Evolutionary conservation across 2,329 filamentous ascomycete genomes (phyloP).

Genomic region (Aureobasidium mangrovei): DNA sequence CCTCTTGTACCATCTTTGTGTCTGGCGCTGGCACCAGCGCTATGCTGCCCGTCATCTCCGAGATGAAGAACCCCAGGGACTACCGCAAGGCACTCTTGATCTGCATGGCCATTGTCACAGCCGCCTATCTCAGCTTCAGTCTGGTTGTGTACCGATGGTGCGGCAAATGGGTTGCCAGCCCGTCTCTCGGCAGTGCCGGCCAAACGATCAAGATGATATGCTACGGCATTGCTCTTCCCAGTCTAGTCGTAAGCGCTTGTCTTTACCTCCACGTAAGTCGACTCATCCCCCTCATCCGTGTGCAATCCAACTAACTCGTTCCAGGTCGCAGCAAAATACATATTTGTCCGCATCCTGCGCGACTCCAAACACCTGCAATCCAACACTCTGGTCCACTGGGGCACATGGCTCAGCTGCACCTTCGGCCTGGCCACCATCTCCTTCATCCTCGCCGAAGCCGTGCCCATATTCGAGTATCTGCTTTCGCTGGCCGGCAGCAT

Average conservation of each 20-base stretch:
- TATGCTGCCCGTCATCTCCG: constrained; percentile 56
- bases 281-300: neutral
- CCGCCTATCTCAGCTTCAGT: constrained; percentile 50
- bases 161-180: constrained; percentile 54
- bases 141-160: constrained; percentile 55
- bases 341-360: constrained; percentile 48
- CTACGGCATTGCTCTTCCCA: constrained; percentile 51
- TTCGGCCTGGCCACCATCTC: constrained; percentile 34
- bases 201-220: constrained; percentile 51
- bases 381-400: constrained; percentile 46
- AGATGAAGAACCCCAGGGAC: constrained; percentile 53
- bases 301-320: neutral
- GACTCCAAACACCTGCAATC: constrained; percentile 43
- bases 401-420: constrained; percentile 42
- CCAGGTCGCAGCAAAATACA: constrained; percentile 43
- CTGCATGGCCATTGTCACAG: constrained; percentile 50
- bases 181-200: constrained; percentile 53
- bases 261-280: constrained; percentile 35
- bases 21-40: constrained; percentile 51
- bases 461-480: constrained; percentile 48
- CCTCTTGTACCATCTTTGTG: constrained; percentile 51
- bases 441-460: constrained; percentile 45
- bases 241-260: constrained; percentile 43
- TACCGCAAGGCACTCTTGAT: constrained; percentile 53
- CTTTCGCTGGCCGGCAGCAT: constrained; percentile 41